Conservation (phyloP, 192 early-diverging fungal genomes). For the Chytriomyces confervae region DNA sequence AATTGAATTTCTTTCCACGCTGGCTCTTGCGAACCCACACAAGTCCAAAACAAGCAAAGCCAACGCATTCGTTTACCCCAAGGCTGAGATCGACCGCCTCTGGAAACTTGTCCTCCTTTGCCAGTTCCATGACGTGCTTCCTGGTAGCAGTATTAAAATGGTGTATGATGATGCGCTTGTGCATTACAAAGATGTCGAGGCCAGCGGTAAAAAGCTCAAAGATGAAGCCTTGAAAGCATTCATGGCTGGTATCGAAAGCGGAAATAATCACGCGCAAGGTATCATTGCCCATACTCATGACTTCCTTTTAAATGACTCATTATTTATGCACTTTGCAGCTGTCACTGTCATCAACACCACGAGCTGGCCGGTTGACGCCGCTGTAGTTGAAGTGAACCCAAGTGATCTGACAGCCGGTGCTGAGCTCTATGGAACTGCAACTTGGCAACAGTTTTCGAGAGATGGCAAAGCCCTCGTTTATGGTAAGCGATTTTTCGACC, state of each 20-base stretch:
- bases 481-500: constrained; percentile 20
- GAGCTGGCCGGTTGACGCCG: constrained; percentile 35
- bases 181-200: constrained; percentile 55
- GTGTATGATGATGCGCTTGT: constrained; percentile 85
- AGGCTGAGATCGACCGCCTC: constrained; percentile 72
- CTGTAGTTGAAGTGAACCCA: constrained; percentile 38
- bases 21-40: constrained; percentile 40
- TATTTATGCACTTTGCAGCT: constrained; percentile 1
- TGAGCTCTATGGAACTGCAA: constrained; percentile 16
- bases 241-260: constrained; percentile 7
- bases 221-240: constrained; percentile 40
- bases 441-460: constrained; percentile 31
- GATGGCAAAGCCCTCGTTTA: constrained; percentile 26
- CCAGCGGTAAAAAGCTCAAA: constrained; percentile 38
- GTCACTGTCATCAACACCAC: constrained; percentile 50
- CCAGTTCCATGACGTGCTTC: constrained; percentile 98
- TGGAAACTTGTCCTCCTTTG: constrained; percentile 93
- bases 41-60: constrained; percentile 10
- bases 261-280: constrained; percentile 1
- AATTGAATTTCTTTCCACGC: constrained; percentile 75
- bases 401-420: constrained; percentile 1
- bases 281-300: neutral
- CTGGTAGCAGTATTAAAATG: constrained; percentile 87
- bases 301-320: neutral
- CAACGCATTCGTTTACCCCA: constrained; percentile 63